A percentile compares a stretch with the other conserved stretches of the same genome.
Evolutionary conservation across 345 rosid species (phyloP).

Genomic region (Hypericum androsaemum): DNA sequence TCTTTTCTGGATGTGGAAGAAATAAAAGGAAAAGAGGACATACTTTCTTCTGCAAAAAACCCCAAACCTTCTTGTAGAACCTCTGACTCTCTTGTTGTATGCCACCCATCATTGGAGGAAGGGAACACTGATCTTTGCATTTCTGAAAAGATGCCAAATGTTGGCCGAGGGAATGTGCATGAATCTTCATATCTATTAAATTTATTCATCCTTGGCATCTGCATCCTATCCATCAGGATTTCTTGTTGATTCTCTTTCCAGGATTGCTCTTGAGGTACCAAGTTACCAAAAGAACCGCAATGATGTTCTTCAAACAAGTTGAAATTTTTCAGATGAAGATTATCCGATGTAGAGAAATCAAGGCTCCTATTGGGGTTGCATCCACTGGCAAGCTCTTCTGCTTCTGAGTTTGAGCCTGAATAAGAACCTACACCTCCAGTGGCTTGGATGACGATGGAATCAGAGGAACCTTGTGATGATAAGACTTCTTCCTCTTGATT

Average conservation of each 20-base stretch:
- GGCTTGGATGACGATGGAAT: constrained; percentile 35
- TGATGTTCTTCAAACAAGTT: constrained; percentile 31
- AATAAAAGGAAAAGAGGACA: constrained; percentile 35
- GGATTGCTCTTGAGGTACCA: constrained; percentile 21
- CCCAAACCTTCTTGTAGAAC: constrained; percentile 29
- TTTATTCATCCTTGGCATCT: constrained; percentile 19
- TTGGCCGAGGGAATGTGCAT: constrained; percentile 28
- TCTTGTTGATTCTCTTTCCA: constrained; percentile 20
- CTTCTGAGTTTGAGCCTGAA: constrained; percentile 56
- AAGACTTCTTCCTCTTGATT: constrained; percentile 56
- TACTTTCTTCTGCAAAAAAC: constrained; percentile 32
- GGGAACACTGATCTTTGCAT: constrained; percentile 16
- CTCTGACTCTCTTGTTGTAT: constrained; percentile 20
- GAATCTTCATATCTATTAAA: constrained; percentile 16
- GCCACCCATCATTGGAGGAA: constrained; percentile 20
- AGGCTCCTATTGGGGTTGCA: constrained; percentile 26
- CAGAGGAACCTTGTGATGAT: constrained; percentile 64
- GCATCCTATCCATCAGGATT: constrained; percentile 23
- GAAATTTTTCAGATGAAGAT: constrained; percentile 23
- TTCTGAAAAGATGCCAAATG: constrained; percentile 17
- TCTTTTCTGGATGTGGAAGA: constrained; percentile 25
- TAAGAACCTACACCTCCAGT: constrained; percentile 38
- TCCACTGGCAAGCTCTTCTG: constrained; percentile 38
- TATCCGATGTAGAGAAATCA: constrained; percentile 22
- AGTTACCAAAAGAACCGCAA: constrained; percentile 22